Percentiles rank a stretch among this genome's conserved stretches.
These are phyloP conservation scores for Rossbeevera mucosa DNA, from an alignment of 768 basidiomycete species.

Conservation along the genomic window DNA sequence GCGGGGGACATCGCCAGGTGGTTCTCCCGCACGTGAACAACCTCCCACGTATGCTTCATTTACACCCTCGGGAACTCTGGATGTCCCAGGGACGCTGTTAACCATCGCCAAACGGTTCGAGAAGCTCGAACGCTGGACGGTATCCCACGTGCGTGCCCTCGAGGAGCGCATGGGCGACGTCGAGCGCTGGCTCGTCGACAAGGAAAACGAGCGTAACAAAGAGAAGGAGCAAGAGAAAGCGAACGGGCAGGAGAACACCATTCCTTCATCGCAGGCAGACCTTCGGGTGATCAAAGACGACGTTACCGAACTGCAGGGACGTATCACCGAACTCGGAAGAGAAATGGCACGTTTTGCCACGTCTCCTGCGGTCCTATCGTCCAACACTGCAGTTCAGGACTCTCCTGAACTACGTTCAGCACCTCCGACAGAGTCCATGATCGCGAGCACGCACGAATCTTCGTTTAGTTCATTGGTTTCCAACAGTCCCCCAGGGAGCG, in stretches of 20 bases:
- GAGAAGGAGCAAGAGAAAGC: conserved; percentile 38
- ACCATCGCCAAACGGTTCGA: conserved; percentile 74
- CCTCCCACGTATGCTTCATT: conserved; percentile 79
- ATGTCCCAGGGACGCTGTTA: conserved; percentile 69
- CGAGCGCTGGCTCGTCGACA: conserved; percentile 85
- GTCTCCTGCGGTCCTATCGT: conserved; percentile 40
- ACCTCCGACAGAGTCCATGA: conserved; percentile 46
- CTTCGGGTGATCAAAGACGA: conserved; percentile 61
- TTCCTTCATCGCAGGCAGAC: conserved; percentile 30
- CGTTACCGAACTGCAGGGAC: conserved; percentile 66
- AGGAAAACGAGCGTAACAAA: conserved; percentile 54
- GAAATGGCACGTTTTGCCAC: conserved; percentile 75
- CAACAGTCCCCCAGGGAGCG: conserved; percentile 12
- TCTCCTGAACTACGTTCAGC: conserved; percentile 42
- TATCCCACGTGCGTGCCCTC: conserved; percentile 82
- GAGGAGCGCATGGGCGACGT: conserved; percentile 90
- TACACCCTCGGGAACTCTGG: conserved; percentile 62
- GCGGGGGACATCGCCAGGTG: conserved; percentile 36
- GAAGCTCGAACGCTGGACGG: conserved; percentile 87
- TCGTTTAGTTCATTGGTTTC: conserved; percentile 19
- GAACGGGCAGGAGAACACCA: conserved; percentile 1
- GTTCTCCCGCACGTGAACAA: conserved; percentile 40
- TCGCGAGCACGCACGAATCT: conserved; percentile 29
- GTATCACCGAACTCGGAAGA: conserved; percentile 68
- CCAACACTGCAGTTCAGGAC: conserved; percentile 43